Conservation (phyloP, 1,284 basidiomycete genomes). For the Flammula alnicola region DNA sequence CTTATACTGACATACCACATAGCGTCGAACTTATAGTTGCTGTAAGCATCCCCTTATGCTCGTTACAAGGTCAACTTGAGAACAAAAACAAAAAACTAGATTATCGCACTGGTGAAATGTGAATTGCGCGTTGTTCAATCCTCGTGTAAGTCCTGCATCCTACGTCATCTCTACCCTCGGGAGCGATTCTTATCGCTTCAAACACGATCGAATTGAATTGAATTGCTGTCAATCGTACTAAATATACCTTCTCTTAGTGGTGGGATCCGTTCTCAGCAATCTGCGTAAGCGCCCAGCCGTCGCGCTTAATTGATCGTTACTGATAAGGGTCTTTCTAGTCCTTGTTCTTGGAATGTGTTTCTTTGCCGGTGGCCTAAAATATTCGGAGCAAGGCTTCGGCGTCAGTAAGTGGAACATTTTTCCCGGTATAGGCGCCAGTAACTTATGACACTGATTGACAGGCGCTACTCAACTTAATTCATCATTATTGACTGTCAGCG, state of each 20-base stretch:
- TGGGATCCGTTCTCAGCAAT: constrained; percentile 85
- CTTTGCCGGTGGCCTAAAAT: constrained; percentile 71
- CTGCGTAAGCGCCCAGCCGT: constrained; percentile 50
- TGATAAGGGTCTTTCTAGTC: constrained; percentile 43
- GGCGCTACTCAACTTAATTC: constrained; percentile 83
- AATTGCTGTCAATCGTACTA: constrained; percentile 5
- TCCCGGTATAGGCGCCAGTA: constrained; percentile 11
- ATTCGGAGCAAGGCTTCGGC: constrained; percentile 77
- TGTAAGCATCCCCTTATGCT: constrained; percentile 45
- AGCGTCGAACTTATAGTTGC: constrained; percentile 84
- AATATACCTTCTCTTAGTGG: constrained; percentile 47
- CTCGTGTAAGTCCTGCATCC: constrained; percentile 58
- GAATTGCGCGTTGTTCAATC: constrained; percentile 84
- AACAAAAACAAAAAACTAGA: constrained; percentile 46
- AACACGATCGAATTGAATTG: constrained; percentile 7
- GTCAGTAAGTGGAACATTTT: constrained; percentile 47
- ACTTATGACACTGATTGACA: constrained; percentile 27
- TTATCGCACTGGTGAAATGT: constrained; percentile 82
- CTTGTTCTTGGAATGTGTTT: constrained; percentile 86
- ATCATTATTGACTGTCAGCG: constrained; percentile 77
- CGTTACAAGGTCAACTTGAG: constrained; percentile 17
- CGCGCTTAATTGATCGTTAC: neutral
- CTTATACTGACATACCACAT: constrained; percentile 5
- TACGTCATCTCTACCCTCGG: constrained; percentile 11
- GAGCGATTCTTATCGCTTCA: constrained; percentile 1